These are phyloP conservation scores for Fusarium solani-melongenae DNA, from an alignment of 2,329 filamentous ascomycete genomes.

Conservation along the genomic window DNA sequence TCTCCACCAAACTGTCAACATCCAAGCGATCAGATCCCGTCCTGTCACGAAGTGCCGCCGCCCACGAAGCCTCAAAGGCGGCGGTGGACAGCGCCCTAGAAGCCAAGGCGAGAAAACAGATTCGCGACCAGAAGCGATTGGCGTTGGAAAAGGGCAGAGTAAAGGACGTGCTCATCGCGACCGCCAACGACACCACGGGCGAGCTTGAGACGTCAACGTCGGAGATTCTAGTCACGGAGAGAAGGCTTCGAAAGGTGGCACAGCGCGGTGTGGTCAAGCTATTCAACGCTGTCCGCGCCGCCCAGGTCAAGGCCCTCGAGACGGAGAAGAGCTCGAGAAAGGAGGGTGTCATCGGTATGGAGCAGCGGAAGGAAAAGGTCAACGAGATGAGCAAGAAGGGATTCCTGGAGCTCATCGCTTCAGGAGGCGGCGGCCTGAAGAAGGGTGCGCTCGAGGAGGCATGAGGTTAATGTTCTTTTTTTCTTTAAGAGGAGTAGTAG, in stretches of 20 bases:
- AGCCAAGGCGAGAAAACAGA: slow-evolving; percentile 79
- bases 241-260: slow-evolving; percentile 84
- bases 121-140: slow-evolving; percentile 82
- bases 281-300: slow-evolving; percentile 93
- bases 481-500: slow-evolving; percentile 43
- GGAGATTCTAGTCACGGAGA: slow-evolving; percentile 77
- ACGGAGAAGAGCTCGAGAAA: slow-evolving; percentile 76
- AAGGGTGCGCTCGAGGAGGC: slow-evolving; percentile 70
- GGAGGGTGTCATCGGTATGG: slow-evolving; percentile 81
- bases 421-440: slow-evolving; percentile 68
- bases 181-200: slow-evolving; percentile 63
- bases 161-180: slow-evolving; percentile 80
- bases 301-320: slow-evolving; percentile 88
- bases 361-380: slow-evolving; percentile 84
- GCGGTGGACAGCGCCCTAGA: slow-evolving; percentile 83
- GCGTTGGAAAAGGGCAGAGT: slow-evolving; percentile 89
- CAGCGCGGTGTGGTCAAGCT: slow-evolving; percentile 95
- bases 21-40: slow-evolving; percentile 89
- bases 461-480: slow-evolving; percentile 44
- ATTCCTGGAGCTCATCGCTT: slow-evolving; percentile 89
- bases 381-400: slow-evolving; percentile 98
- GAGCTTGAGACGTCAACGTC: slow-evolving; percentile 59
- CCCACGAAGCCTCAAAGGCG: slow-evolving; percentile 77
- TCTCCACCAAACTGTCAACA: slow-evolving; percentile 86
- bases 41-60: slow-evolving; percentile 83